Evolutionary conservation across 139 green algal species (phyloP).

Genomic region (Edaphochlamys debaryana): DNA sequence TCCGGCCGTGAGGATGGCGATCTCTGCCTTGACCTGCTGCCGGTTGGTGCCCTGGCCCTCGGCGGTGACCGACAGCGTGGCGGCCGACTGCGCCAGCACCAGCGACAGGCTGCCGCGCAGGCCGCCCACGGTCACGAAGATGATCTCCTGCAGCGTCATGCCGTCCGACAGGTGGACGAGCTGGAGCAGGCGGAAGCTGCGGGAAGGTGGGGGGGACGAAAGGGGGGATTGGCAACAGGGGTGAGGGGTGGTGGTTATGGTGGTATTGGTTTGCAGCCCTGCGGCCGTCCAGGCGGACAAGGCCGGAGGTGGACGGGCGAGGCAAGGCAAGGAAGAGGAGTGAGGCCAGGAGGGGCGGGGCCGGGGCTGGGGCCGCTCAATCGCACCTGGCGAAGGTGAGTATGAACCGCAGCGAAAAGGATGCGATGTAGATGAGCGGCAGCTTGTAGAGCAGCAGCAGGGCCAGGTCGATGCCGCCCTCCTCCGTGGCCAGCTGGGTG

Average conservation of each 20-base stretch:
- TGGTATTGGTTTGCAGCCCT: too few relatives aligned
- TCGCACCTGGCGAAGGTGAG: constrained; percentile 13
- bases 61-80: constrained; percentile 1
- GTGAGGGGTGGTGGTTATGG: neutral
- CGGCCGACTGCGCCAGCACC: constrained; percentile 68
- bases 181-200: constrained; percentile 47
- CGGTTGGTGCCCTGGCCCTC: neutral
- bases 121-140: constrained; percentile 72
- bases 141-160: constrained; percentile 55
- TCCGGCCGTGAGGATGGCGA: constrained; percentile 77
- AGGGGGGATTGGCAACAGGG: neutral
- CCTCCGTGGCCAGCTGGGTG: neutral
- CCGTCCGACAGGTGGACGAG: constrained; percentile 12
- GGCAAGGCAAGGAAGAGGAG: too few relatives aligned
- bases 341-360: too few relatives aligned
- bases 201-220: neutral
- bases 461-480: neutral
- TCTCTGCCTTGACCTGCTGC: constrained; percentile 57
- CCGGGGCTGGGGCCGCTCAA: too few relatives aligned
- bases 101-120: constrained; percentile 86
- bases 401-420: constrained; percentile 38
- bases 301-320: too few relatives aligned
- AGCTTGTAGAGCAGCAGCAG: constrained; percentile 49
- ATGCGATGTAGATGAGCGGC: constrained; percentile 53
- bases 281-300: too few relatives aligned